Base-by-base conservation (phyloP, 2,329 filamentous ascomycete genomes). In the Rosellinia necatrix region DNA sequence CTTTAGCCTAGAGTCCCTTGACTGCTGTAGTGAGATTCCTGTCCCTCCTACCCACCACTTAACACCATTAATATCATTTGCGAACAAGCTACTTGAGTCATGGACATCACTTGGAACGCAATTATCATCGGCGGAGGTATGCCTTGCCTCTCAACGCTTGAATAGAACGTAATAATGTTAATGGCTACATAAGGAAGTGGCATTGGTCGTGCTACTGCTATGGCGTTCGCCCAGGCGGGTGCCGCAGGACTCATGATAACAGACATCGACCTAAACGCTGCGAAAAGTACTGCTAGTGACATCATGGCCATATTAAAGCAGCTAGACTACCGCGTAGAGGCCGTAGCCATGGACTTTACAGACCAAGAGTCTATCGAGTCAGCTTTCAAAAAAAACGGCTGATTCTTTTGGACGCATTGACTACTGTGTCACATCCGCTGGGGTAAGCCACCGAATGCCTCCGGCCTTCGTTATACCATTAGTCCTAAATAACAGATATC, bases 331-430 rank as follows among this genome's bases (percentile, higher is more conserved):
- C 58, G 55, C n/a, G 58, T 42, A 8, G 60, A 62, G 25, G 63
- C 59, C 1, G 46, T 61, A 6, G 37, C 47, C 3, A 27, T 63
- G 21, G 60, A 65, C 10, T 53, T 65, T 2, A 21, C 42, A 3
- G 1, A 17, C 2, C 41, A 57, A 2, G 53, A 58, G 8, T 63
- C 64, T 0, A 57, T 66, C 6, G 30, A 55, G 9, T 17, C 21
- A 6, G 61, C 53, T 29, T 52, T 58, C 10, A 47, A 53, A 15
- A 25, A n/a, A 50, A 9, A 62, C 49, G 51, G 49, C 53, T 3
- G 35, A 42, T 0, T n/a, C 48, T 1, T 65, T 64, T n/a, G 63
- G 62, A 2, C 58, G 64, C 6, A 56, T 66, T 4, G 64, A 66
- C 34, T 66, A 65, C 24, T 62, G 57, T 19, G 47, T 66, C 2